These are phyloP conservation scores for Rhizoclosmatium globosum DNA, from an alignment of 192 early-diverging fungal species.

Conservation along the genomic window DNA sequence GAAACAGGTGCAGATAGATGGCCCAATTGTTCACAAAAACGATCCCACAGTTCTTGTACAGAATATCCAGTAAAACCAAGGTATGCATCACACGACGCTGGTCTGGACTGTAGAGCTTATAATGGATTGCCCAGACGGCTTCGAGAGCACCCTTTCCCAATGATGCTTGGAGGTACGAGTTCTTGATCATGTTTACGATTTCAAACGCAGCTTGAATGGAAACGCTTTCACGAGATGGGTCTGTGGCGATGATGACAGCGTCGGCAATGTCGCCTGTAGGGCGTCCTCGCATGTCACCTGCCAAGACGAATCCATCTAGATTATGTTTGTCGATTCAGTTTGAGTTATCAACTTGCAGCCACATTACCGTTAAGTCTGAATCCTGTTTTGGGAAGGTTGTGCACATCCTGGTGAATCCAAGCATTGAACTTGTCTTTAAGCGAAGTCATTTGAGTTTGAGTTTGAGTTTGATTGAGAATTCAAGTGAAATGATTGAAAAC, in stretches of 20 bases:
- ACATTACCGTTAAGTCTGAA: neutral
- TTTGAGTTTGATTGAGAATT: neutral
- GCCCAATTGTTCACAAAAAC: conserved; percentile 3
- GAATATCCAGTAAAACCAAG: conserved; percentile 2
- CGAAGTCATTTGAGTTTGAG: neutral
- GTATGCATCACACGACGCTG: neutral
- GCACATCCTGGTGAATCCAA: neutral
- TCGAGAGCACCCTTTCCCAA: conserved; percentile 5
- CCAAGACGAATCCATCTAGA: no score
- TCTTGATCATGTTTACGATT: conserved; percentile 10
- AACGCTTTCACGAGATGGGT: neutral
- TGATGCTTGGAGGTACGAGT: neutral
- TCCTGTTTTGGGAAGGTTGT: conserved; percentile 3
- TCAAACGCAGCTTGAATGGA: conserved; percentile 3
- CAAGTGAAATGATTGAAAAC: no score
- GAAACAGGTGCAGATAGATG: conserved; percentile 9
- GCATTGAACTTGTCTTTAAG: neutral
- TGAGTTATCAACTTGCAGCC: neutral
- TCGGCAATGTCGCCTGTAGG: conserved; percentile 2
- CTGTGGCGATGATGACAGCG: neutral
- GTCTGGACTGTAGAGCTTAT: neutral
- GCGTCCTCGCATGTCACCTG: neutral
- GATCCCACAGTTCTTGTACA: conserved; percentile 15
- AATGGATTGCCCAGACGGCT: conserved; percentile 1
- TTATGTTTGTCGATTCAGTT: no score